A percentile compares a stretch with the other conserved stretches of the same genome.
Evolutionary conservation across 768 basidiomycete genomes (phyloP).

Genomic region (Roridomyces roridus): DNA sequence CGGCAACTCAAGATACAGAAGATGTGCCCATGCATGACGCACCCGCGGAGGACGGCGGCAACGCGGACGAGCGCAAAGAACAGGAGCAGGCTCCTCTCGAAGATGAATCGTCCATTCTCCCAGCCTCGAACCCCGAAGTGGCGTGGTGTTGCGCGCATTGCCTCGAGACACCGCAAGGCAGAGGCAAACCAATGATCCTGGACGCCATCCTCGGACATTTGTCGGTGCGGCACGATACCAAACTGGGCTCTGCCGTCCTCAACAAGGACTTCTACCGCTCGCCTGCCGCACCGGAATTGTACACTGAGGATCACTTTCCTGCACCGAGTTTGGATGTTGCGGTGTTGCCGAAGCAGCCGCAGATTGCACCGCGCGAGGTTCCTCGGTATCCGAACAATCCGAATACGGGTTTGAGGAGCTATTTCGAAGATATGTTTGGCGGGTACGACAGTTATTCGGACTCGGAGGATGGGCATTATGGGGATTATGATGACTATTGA

Average conservation of each 20-base stretch:
- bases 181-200: slow-evolving; percentile 32
- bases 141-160: slow-evolving; percentile 47
- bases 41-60: no score
- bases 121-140: slow-evolving; percentile 4
- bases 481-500: no score
- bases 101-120: background rate
- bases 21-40: background rate
- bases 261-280: slow-evolving; percentile 22
- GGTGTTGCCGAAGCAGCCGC: background rate
- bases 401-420: no score
- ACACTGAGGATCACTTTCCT: slow-evolving; percentile 3
- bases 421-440: no score
- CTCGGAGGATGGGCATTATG: no score
- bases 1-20: background rate
- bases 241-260: background rate
- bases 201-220: slow-evolving; percentile 39
- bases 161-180: slow-evolving; percentile 44
- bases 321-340: background rate
- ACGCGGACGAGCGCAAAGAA: background rate
- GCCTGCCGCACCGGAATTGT: slow-evolving; percentile 21
- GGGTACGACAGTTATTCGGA: no score
- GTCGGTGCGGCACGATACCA: background rate
- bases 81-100: background rate
- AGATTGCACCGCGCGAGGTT: background rate
- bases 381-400: no score